Conservation (phyloP, 139 green algal genomes). For the Diplosphaera chodatii region DNA sequence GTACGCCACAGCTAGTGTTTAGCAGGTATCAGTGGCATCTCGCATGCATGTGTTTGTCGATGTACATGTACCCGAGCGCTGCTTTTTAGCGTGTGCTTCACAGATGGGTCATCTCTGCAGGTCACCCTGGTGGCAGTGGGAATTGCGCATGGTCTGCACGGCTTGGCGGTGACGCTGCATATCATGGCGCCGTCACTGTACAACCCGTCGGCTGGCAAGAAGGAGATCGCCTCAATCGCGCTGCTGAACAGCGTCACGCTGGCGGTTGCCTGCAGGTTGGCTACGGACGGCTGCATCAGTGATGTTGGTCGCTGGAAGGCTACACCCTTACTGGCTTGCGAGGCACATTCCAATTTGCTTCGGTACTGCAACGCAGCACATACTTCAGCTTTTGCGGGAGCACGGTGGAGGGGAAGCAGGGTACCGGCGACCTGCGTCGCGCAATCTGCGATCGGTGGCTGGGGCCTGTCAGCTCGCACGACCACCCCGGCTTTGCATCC, state of each 20-base stretch:
- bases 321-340: too few relatives aligned
- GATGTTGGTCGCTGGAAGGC: too few relatives aligned
- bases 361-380: too few relatives aligned
- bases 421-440: constrained; percentile 12
- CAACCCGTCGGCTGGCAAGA: background rate
- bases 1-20: too few relatives aligned
- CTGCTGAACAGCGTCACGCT: constrained; percentile 67
- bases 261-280: constrained; percentile 55
- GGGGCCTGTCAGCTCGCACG: constrained; percentile 46
- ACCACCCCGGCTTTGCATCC: constrained; percentile 57
- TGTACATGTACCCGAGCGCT: too few relatives aligned
- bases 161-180: constrained; percentile 25
- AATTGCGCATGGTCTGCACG: constrained; percentile 42
- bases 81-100: too few relatives aligned
- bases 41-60: too few relatives aligned
- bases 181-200: constrained; percentile 29
- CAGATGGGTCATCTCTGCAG: too few relatives aligned
- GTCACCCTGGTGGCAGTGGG: constrained; percentile 18
- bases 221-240: constrained; percentile 35
- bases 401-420: constrained; percentile 4
- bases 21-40: too few relatives aligned
- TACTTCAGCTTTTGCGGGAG: constrained; percentile 79
- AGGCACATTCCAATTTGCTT: too few relatives aligned
- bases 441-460: constrained; percentile 70
- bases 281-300: too few relatives aligned